Base-by-base conservation (phyloP, 2,329 filamentous ascomycete species). In the Colletotrichum sojae region DNA sequence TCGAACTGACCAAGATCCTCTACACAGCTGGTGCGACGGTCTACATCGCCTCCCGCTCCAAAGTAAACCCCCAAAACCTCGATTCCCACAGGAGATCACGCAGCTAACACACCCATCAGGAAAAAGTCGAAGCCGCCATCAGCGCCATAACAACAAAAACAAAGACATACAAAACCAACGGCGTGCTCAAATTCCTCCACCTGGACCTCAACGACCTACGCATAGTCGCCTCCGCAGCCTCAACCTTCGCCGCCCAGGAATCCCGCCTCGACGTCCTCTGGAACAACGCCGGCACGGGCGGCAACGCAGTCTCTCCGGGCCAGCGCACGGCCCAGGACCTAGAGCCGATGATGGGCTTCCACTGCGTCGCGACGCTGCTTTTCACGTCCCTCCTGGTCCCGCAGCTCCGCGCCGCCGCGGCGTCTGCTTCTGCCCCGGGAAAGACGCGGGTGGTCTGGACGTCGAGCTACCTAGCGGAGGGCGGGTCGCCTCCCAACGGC, bases 11-110 rank as follows among this genome's bases (percentile, higher is more conserved):
- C 63, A 83, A 83, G 60, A 83, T 89, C 1, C 80, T 90, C 5
- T 89, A 88, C 73, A 73, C 76, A 1, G 82, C 81, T 4, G 84
- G 86, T 20, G 87, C 79, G 20, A 88, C 81, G 0, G 81, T 89
- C 10, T 89, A 89, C 73, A 76, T 89, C 59, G 85, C 86, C 9
- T 83, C 82, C 2, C 83, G 86, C 54, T 78, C 75, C 2, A 72
- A 74, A 71, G 75, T 74, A 16, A 36, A 71, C 62, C 16, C 16
- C 0, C 6, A 2, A 31, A 6, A 6, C 16, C 48, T n/a, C 2
- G 8, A 1, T 5, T 22, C n/a, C 2, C 12, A 12, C 18, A 9
- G n/a, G 4, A 5, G 27, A 4, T 2, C 3, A 25, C 2, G 10
- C 3, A 9, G 18, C 31, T 52, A 1, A 61, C 22, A 20, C 22